Conservation (phyloP, 331 rosid species). For the Malus hybrid region DNA sequence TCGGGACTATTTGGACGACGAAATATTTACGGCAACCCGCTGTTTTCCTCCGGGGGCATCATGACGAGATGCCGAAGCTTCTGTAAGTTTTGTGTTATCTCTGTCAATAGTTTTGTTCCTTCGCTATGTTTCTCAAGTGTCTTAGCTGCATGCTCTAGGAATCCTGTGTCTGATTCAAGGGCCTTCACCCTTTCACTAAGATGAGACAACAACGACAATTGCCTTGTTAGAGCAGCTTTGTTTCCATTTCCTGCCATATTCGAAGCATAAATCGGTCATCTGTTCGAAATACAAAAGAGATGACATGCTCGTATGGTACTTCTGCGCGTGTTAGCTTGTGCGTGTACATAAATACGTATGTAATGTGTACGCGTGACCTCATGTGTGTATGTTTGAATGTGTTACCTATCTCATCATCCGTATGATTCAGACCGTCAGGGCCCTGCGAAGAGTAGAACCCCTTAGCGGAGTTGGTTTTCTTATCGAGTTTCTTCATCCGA, state of each 20-base stretch:
- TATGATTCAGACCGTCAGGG: conserved; percentile 14
- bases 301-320: neutral
- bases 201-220: conserved; percentile 26
- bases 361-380: neutral
- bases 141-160: conserved; percentile 28
- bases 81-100: conserved; percentile 31
- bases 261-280: neutral
- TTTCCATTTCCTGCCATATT: conserved; percentile 35
- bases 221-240: conserved; percentile 15
- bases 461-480: conserved; percentile 21
- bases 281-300: neutral
- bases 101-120: conserved; percentile 34
- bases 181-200: conserved; percentile 42
- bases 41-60: conserved; percentile 12
- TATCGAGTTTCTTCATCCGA: conserved; percentile 37
- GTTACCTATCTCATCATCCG: conserved; percentile 43
- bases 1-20: neutral
- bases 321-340: neutral
- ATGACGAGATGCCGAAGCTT: conserved; percentile 31
- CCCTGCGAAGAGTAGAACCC: conserved; percentile 16
- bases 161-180: conserved; percentile 35
- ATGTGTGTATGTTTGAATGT: neutral
- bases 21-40: neutral
- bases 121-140: conserved; percentile 30
- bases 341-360: neutral